Base-by-base conservation (phyloP, 164 flowering plant genomes). In the Berberis vulgaris region DNA sequence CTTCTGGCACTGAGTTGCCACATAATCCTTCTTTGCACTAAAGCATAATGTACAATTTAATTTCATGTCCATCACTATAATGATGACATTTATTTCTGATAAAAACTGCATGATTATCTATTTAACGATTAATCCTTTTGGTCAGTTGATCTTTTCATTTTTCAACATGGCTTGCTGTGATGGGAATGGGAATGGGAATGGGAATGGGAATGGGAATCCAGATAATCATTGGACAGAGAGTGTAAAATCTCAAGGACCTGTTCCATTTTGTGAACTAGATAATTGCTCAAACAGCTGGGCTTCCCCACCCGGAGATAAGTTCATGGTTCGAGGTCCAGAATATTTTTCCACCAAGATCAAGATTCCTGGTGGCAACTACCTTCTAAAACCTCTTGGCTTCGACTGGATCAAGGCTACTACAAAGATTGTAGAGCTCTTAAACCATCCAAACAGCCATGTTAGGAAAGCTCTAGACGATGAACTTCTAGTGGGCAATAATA, bases 251-350 rank as follows among this genome's bases (percentile, higher is more conserved):
- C 87, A 68, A 74, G 98, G 98, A 61, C 75, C 89, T 45, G 86
- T 92, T 72, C 96, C 93, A 41, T 71, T 65, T 50, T 83, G 75
- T 62, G 88, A 85, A 50, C 87, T 84, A 52, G 93, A 89, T 52
- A 77, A 85, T 50, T 89, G 96, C 62, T 68, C 83, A 43, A 89
- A 81, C 76, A 91, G 96, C 53, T 92, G 98, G 98, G 84, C 96
- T 62, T 68, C 87, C 41, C 98, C 96, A 12, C 83, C 96, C 1
- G 96, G 89, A 46, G 82, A 88, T 65, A 73, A 43, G 44, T 87
- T 89, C 67, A 77, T 77, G 91, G 96, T 92, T 12, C 83, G 98
- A 70, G 96, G 96, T 44, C 91, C 96, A 11, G 88, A 84, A 1
- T 92, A 92, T 71, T 77, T 89, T 26, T 69, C 84, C 60, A 84